A percentile compares a stretch with the other conserved stretches of the same genome.
phyloP scores from a whole-genome alignment of 345 rosid species.

The Noccaea caerulescens region DNA sequence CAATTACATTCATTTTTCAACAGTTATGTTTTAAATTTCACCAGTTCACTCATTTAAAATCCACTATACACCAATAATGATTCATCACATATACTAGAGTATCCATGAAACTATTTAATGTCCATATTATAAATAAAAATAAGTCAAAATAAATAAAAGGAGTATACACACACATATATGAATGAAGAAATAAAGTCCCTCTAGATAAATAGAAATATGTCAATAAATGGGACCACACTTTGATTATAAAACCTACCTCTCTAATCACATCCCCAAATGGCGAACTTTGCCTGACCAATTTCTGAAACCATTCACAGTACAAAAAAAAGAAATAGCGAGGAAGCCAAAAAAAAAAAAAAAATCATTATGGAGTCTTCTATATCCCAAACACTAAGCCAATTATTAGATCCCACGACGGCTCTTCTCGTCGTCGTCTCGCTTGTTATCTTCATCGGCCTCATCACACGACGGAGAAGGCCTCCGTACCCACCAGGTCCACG shows the following conservation, averaged over 20 bases:
- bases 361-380: slow-evolving; percentile 43
- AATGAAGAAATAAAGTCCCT: slow-evolving; percentile 21
- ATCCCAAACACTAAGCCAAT: slow-evolving; percentile 41
- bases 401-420: slow-evolving; percentile 40
- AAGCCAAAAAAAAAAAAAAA: slow-evolving; percentile 8
- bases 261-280: slow-evolving; percentile 28
- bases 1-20: not conserved
- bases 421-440: slow-evolving; percentile 49
- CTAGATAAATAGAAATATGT: not conserved
- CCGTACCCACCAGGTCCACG: slow-evolving; percentile 91
- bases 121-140: not conserved
- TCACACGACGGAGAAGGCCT: slow-evolving; percentile 46
- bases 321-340: not conserved
- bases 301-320: slow-evolving; percentile 11
- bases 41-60: not conserved
- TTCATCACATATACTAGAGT: not conserved
- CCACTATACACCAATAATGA: slow-evolving; percentile 4
- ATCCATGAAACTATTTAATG: not conserved
- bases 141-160: not conserved
- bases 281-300: slow-evolving; percentile 24
- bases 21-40: not conserved
- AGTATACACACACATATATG: not conserved
- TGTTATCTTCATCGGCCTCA: slow-evolving; percentile 50
- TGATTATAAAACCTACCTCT: slow-evolving; percentile 43
- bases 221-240: slow-evolving; percentile 35